Evolutionary conservation across 177 flowering plant species (phyloP).

Genomic region (Telopea speciosissima): DNA sequence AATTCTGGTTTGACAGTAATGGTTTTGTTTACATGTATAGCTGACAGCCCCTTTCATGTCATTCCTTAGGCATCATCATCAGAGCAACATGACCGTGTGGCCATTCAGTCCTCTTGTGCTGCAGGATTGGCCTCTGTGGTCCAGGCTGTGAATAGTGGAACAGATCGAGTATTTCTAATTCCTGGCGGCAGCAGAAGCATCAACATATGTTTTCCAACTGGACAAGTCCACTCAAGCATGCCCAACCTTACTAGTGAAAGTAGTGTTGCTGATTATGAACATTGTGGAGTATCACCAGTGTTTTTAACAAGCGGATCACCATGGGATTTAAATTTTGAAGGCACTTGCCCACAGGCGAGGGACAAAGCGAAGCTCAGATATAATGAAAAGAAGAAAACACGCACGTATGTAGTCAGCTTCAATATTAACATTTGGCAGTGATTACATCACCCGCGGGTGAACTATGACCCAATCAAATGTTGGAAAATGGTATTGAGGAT

Average conservation of each 20-base stretch:
- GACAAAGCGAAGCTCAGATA: conserved; percentile 75
- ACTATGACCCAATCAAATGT: too few relatives aligned
- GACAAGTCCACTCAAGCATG: conserved; percentile 27
- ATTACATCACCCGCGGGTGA: too few relatives aligned
- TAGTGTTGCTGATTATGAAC: conserved; percentile 56
- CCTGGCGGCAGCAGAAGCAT: conserved; percentile 30
- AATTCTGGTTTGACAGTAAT: neutral
- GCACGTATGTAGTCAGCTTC: conserved; percentile 37
- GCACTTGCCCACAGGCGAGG: conserved; percentile 52
- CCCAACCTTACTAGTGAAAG: conserved; percentile 62
- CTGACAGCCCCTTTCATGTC: neutral
- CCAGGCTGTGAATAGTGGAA: conserved; percentile 26
- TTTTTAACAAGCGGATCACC: conserved; percentile 46
- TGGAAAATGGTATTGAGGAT: too few relatives aligned
- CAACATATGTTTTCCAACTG: conserved; percentile 23
- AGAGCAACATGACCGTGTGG: conserved; percentile 35
- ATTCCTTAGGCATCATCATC: conserved; percentile 37
- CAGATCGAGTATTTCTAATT: conserved; percentile 26
- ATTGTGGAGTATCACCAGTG: conserved; percentile 53
- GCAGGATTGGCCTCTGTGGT: conserved; percentile 21
- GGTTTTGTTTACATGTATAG: neutral
- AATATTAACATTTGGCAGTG: too few relatives aligned
- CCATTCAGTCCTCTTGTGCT: conserved; percentile 32
- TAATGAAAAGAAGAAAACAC: conserved; percentile 69
- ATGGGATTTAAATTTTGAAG: conserved; percentile 54